Evolutionary conservation across 1,284 basidiomycete genomes (phyloP).

Genomic region (Apiotrichum siamense): DNA sequence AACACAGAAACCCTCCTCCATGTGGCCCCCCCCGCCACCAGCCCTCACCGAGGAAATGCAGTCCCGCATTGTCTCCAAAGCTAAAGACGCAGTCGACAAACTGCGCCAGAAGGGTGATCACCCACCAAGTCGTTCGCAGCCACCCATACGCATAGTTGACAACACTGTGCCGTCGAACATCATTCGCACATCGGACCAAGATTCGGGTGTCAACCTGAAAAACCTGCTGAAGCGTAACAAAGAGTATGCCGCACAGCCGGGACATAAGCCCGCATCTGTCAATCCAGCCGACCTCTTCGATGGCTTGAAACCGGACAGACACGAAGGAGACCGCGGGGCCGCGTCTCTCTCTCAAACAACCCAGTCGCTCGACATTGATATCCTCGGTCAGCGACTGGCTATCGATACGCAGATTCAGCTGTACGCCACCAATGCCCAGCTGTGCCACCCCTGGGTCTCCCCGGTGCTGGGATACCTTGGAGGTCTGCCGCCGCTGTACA

Average conservation of each 20-base stretch:
- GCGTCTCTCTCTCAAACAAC: constrained; percentile 31
- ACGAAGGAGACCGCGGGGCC: background rate
- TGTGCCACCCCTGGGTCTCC: constrained; percentile 80
- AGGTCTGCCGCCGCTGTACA: constrained; percentile 77
- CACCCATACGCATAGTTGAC: background rate
- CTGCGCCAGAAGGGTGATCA: background rate
- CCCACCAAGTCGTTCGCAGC: no score
- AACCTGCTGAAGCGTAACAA: background rate
- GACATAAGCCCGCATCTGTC: constrained; percentile 25
- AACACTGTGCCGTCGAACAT: background rate
- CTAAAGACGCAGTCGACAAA: constrained; percentile 55
- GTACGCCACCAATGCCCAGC: constrained; percentile 77
- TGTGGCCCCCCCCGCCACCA: constrained; percentile 86
- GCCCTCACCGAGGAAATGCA: constrained; percentile 63
- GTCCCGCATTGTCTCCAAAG: constrained; percentile 56
- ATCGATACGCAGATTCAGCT: constrained; percentile 68
- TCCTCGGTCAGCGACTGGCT: constrained; percentile 24
- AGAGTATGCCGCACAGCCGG: background rate
- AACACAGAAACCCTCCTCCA: constrained; percentile 73
- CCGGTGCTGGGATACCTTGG: constrained; percentile 79
- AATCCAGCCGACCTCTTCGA: constrained; percentile 30
- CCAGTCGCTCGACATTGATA: constrained; percentile 24
- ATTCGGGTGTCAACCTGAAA: background rate
- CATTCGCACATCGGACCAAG: constrained; percentile 8
- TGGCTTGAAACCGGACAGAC: background rate